A percentile compares a stretch with the other conserved stretches of the same genome.
phyloP scores from a whole-genome alignment of 2,329 filamentous ascomycete genomes.

The Neonectria punicea region DNA sequence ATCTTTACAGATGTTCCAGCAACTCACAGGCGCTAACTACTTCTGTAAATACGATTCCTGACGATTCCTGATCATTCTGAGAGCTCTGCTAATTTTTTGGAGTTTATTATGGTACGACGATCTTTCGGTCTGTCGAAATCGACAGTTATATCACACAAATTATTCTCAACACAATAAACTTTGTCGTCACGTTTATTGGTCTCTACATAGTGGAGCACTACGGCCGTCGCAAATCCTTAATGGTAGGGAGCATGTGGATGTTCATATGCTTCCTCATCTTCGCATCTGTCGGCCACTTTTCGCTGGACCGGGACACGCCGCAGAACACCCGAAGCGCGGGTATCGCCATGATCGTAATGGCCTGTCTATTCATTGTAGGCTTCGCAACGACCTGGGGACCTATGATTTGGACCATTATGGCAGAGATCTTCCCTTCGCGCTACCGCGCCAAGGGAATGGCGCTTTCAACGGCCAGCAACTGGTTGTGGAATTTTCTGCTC shows the following conservation, averaged over 20 bases:
- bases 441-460: conserved; percentile 71
- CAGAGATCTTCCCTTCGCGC: conserved; percentile 72
- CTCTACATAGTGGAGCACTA: conserved; percentile 77
- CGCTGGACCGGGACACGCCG: conserved; percentile 51
- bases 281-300: conserved; percentile 63
- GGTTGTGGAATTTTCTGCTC: conserved; percentile 79
- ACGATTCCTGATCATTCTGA: conserved; percentile 50
- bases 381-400: conserved; percentile 76
- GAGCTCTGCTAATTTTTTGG: conserved; percentile 55
- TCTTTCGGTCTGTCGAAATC: conserved; percentile 57
- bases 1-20: conserved; percentile 72
- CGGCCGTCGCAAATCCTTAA: conserved; percentile 71
- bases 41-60: background rate
- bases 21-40: conserved; percentile 57
- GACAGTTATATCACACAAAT: conserved; percentile 75
- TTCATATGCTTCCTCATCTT: conserved; percentile 69
- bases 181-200: conserved; percentile 72
- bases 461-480: conserved; percentile 70
- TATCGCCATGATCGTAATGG: conserved; percentile 71
- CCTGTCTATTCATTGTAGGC: conserved; percentile 71
- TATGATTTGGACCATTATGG: conserved; percentile 72
- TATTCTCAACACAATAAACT: conserved; percentile 75
- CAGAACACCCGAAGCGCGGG: conserved; percentile 56
- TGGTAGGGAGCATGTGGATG: conserved; percentile 71
- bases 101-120: conserved; percentile 62